Evolutionary conservation across 306 rosid species (phyloP), one percentile per base, ranked within the genome.

Genomic region (Pterocarpus santalinus): DNA sequence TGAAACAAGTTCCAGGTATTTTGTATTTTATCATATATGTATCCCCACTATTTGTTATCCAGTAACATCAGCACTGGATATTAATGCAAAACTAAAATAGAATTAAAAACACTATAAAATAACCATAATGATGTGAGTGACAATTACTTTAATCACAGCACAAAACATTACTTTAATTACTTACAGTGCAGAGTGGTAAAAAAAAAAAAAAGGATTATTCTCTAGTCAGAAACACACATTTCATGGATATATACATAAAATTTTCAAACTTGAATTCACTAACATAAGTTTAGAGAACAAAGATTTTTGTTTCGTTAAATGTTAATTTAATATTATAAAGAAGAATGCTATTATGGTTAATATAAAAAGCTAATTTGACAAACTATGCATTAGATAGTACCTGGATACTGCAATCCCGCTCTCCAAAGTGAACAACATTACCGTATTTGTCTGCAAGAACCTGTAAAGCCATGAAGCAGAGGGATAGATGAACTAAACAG

Each of bases 371-470:
- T 76, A 73, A 51, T 66, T 70, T 68, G 78, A 65, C 12, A 69
- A 36, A 73, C 75, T 22, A 71, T 52, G 49, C 28, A 33, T 12
- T 56, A 65, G 30, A 66, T 3, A 22, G 62, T 83, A 95, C 99
- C 98, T 95, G 99, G 82, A 95, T 95, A 83, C 99, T 95, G 89
- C 99, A 95, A 87, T 95, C 99, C 74, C 97, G 99, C 81, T 95
- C 99, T 63, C 99, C 99, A 86, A 93, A 95, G 90, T 95, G 98
- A 87, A 95, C 93, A 71, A 95, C 99, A 86, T 90, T 95, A 51
- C 98, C 98, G 61, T 64, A 85, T 84, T 89, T 95, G 84, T 95
- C 99, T 0, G 99, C 99, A 75, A 95, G 99, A 81, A 93, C 97
- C 99, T 95, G 91, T 15, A 62, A 15, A 86, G 43, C 84, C 72